A percentile compares a stretch with the other conserved stretches of the same genome.
These are phyloP conservation scores for Chytriomyces hyalinus DNA, from an alignment of 192 early-diverging fungal genomes.

Conservation along the genomic window DNA sequence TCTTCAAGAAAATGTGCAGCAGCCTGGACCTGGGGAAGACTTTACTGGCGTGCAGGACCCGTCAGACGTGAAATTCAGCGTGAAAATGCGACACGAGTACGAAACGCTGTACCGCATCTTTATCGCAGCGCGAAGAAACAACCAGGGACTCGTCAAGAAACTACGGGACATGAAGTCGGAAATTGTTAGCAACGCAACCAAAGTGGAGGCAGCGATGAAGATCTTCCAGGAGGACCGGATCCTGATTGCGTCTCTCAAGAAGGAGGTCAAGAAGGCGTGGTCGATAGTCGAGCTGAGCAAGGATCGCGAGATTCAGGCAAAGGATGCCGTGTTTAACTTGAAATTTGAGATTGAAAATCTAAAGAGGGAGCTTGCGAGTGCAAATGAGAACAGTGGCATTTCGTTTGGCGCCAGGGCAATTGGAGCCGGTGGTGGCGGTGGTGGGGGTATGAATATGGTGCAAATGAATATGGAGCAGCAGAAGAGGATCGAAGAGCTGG, in stretches of 20 bases:
- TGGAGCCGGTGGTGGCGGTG: conserved; percentile 23
- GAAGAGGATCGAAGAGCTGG: conserved; percentile 41
- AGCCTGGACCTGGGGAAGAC: background rate
- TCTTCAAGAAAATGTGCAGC: conserved; percentile 17
- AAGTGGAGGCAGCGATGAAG: conserved; percentile 58
- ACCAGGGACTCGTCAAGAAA: conserved; percentile 52
- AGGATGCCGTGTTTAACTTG: conserved; percentile 51
- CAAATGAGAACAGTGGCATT: background rate
- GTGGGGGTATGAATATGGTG: conserved; percentile 36
- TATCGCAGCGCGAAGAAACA: conserved; percentile 52
- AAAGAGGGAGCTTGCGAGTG: conserved; percentile 12
- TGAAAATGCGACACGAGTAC: conserved; percentile 47
- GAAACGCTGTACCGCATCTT: conserved; percentile 57
- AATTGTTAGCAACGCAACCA: conserved; percentile 51
- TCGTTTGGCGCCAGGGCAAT: background rate
- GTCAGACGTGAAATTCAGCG: conserved; percentile 10
- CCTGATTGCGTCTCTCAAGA: conserved; percentile 50
- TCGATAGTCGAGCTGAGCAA: conserved; percentile 52
- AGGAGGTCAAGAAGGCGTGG: conserved; percentile 62
- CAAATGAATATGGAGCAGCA: conserved; percentile 54
- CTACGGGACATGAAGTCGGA: conserved; percentile 52
- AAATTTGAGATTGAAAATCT: conserved; percentile 47
- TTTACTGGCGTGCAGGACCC: background rate
- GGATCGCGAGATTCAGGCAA: conserved; percentile 52
- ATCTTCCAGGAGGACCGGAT: conserved; percentile 53